Evolutionary conservation across 1,139 yeast genomes (phyloP), one percentile per base, ranked within the genome.

Genomic region (Kluyveromyces marxianus): DNA sequence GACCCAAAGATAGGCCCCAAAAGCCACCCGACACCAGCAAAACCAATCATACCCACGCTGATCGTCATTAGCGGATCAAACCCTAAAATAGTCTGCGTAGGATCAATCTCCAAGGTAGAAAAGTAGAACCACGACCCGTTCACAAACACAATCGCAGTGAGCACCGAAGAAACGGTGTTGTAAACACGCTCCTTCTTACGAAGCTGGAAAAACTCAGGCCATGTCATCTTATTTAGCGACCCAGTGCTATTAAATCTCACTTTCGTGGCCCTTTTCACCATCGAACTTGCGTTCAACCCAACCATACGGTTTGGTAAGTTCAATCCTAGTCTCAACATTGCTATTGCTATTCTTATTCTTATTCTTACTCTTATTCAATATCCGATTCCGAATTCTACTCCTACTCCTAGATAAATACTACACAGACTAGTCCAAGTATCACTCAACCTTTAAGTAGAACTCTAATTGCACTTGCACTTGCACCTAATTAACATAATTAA

Each of bases 1-100:
- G 81, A 77, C 7, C 97, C 97, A 41, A 92, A 58, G 27, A 83
- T 62, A 39, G 97, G 97, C 1, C 98, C 98, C 43, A 81, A 69
- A 54, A 89, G 68, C 60, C 81, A 88, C 1, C 97, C 97, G 43
- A 82, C 65, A 41, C 81, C 81, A 26, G 94, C 95, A 26, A 88
- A 82, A 25, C 79, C 71, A 49, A 79, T 61, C 39, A 85, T 76
- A 0, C 79, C 79, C 50, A 83, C 83, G 51, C 81, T 77, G 69
- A 82, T 75, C 34, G 88, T 86, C 66, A 86, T 77, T 54, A 87
- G 71, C 10, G 96, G 90, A 62, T 92, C 98, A 54, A 90, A 73
- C 5, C 98, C 97, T 64, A 85, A 76, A 39, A 89, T 75, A 50
- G 79, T 77, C 60, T 85, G 83, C 44, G 95, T 88, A 35, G 89